Base-by-base conservation (phyloP, 169 alveolate species). In the Plasmodium yoelii region DNA sequence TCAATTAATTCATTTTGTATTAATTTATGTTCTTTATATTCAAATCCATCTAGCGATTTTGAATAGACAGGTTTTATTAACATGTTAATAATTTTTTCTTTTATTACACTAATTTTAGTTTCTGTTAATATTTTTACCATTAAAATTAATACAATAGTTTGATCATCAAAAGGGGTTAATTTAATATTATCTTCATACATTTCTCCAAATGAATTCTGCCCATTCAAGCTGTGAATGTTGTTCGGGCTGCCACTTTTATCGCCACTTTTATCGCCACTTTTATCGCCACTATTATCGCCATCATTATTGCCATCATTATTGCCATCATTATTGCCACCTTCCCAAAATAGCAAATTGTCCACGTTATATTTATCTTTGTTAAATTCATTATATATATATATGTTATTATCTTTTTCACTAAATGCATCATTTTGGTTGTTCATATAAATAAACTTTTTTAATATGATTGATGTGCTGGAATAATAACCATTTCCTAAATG, bases 61-160 rank as follows among this genome's bases (percentile, higher is more conserved):
- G 88, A 75, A 39, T 75, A 22, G 13, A 75, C 74, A 24, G 88
- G 88, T 26, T 75, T 63, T n/a, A 15, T 63, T 49, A 75, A 19
- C 13, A 75, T 60, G 5, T 63, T 19, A 63, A 63, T 68, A 19
- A 75, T 75, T 12, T 7, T 57, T 12, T 55, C 22, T 67, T 75
- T 63, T 53, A 75, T 34, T 22, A 26, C 49, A 3, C 28, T n/a
- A 55, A 49, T 49, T 57, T 75, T 75, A 24, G 53, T 75, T 47
- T 75, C 73, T 10, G 77, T 49, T n/a, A 61, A 42, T 13, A 57
- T 75, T 57, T 75, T 75, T 19, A 75, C 77, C 24, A 75, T 47
- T 0, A 75, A 46, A 56, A 75, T 75, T 42, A 34, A 46, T 55
- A 63, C 22, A 34, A 75, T 24, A 2, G 88, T 75, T 57, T 75